These are phyloP conservation scores for Lactarius akahatsu DNA, from an alignment of 768 basidiomycete genomes.

Conservation along the genomic window DNA sequence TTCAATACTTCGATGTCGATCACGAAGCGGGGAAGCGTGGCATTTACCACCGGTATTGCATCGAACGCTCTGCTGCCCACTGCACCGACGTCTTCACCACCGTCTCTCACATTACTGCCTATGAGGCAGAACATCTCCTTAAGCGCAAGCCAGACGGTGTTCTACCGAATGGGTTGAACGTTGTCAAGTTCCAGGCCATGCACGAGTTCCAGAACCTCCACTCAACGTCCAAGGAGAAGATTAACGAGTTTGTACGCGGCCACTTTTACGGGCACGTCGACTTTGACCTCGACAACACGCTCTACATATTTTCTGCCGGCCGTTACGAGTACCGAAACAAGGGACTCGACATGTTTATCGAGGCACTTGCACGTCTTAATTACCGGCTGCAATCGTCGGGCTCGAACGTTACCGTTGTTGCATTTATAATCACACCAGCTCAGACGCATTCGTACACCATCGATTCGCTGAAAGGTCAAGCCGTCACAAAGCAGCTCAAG, in stretches of 20 bases:
- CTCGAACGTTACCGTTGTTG: conserved; percentile 84
- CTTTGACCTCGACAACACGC: conserved; percentile 90
- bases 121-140: conserved; percentile 92
- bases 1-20: conserved; percentile 99
- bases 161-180: conserved; percentile 95
- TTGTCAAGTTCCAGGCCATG: conserved; percentile 99
- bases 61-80: conserved; percentile 92
- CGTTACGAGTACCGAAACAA: conserved; percentile 99
- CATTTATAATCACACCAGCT: conserved; percentile 99
- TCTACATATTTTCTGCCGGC: conserved; percentile 98
- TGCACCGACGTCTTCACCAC: conserved; percentile 99
- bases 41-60: conserved; percentile 97
- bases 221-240: conserved; percentile 91
- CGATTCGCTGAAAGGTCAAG: conserved; percentile 95
- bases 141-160: conserved; percentile 98
- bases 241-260: conserved; percentile 95
- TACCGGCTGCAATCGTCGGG: conserved; percentile 58
- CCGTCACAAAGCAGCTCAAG: conserved; percentile 93
- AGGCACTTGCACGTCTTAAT: conserved; percentile 86
- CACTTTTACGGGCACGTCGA: conserved; percentile 99
- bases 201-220: conserved; percentile 99
- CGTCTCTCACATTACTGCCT: conserved; percentile 96
- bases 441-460: conserved; percentile 95
- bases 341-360: conserved; percentile 99
- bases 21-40: conserved; percentile 99